Base-by-base conservation (phyloP, 345 rosid genomes). In the Corymbia maculata region DNA sequence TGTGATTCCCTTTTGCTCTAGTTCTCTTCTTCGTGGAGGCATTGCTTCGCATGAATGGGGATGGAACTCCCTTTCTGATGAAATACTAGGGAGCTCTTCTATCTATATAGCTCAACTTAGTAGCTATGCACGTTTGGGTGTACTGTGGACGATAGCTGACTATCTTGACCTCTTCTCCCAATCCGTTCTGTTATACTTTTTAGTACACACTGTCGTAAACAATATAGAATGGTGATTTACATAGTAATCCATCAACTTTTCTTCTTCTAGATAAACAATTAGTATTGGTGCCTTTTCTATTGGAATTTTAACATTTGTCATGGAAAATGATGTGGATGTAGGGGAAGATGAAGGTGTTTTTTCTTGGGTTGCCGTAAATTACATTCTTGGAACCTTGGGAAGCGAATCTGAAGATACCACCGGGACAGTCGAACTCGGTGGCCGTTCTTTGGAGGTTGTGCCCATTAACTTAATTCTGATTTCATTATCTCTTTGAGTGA, bases 281-380 rank as follows among this genome's bases (percentile, higher is more conserved):
- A 75, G 82, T 3, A 5, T 75, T 0, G 0, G 84, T 42, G 84
- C 84, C 84, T 75, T 75, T 36, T 42, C 45, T 75, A 6, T 75
- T 75, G 84, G 84, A 75, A 42, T 75, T 75, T 75, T 75, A 75
- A 75, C 84, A 6, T 42, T 75, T 49, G 49, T 36, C 84, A 42
- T 75, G 49, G 85, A 28, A 36, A 47, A 30, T 89, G 86, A 44
- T 88, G 52, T 59, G 85, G 51, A 61, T 87, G 85, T 90, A 92
- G 93, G 91, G 36, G 88, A 90, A 86, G 94, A 93, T 53, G 90
- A 88, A 79, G 93, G 93, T 42, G 87, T 90, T 55, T 91, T 89
- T 88, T 87, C 91, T 79, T 93, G 94, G 94, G 87, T 92, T 47
- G 94, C 94, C 22, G 90, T 91, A 49, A 93, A 93, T 87, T 92